Conservation (phyloP, 2,329 filamentous ascomycete species). For the Didymella pomorum region DNA sequence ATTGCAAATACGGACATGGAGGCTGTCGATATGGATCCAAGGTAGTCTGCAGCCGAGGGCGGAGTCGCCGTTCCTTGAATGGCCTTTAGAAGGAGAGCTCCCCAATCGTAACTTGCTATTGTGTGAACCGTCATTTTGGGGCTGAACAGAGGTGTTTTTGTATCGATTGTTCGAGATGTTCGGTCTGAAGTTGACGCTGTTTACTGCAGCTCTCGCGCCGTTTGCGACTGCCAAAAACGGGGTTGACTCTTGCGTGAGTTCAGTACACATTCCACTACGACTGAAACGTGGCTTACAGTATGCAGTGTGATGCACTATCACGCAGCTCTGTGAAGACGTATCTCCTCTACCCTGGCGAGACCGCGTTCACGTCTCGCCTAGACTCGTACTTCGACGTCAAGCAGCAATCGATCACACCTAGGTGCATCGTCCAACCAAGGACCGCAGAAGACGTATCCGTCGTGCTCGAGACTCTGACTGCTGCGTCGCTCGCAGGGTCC, state of each 20-base stretch:
- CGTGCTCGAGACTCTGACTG: constrained; percentile 25
- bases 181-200: constrained; percentile 13
- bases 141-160: not conserved
- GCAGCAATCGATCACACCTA: constrained; percentile 32
- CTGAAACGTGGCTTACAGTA: not conserved
- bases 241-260: constrained; percentile 13
- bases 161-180: constrained; percentile 13
- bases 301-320: constrained; percentile 21
- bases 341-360: constrained; percentile 27
- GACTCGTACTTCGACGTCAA: constrained; percentile 34
- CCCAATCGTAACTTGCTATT: not conserved
- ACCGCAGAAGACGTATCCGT: constrained; percentile 28
- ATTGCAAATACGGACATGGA: too few species aligned
- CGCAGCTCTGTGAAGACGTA: constrained; percentile 15
- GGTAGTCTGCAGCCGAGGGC: not conserved
- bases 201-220: constrained; percentile 18
- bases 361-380: constrained; percentile 24
- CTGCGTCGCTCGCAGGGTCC: not conserved
- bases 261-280: not conserved
- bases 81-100: not conserved
- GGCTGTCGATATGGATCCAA: not conserved
- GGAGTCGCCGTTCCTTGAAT: not conserved
- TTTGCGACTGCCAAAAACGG: not conserved
- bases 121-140: not conserved
- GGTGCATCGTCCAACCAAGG: constrained; percentile 37